Percentiles rank a stretch among this genome's conserved stretches.
Conservation (phyloP, 306 rosid species). For the Betula pendula region DNA sequence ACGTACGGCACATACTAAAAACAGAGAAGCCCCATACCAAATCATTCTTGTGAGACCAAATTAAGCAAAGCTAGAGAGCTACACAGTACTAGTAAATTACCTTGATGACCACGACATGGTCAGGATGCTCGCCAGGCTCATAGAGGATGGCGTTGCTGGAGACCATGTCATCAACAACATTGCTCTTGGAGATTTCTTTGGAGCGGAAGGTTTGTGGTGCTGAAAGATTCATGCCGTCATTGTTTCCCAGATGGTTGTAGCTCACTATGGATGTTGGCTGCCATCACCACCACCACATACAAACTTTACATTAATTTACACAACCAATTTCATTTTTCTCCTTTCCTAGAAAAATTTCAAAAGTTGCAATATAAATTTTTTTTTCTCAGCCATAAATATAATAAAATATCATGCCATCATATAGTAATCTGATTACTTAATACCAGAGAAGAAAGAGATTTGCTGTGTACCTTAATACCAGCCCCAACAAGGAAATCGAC, state of each 20-base stretch:
- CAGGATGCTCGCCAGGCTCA: conserved; percentile 97
- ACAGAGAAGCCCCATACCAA: conserved; percentile 23
- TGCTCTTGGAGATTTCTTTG: conserved; percentile 96
- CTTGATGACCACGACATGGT: conserved; percentile 97
- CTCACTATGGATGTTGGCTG: conserved; percentile 99
- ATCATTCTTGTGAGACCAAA: conserved; percentile 1
- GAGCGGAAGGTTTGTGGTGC: conserved; percentile 98
- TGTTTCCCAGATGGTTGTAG: conserved; percentile 97
- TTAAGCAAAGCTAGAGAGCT: neutral
- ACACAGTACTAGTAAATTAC: conserved; percentile 30
- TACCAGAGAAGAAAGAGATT: neutral
- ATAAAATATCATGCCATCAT: neutral
- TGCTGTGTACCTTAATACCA: conserved; percentile 75
- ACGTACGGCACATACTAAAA: conserved; percentile 90
- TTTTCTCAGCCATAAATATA: neutral
- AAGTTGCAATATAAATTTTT: neutral
- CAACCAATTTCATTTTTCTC: neutral
- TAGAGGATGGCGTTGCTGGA: conserved; percentile 90
- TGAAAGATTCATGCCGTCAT: conserved; percentile 97
- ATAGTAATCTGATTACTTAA: neutral
- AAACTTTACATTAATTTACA: neutral
- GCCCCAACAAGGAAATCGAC: conserved; percentile 99
- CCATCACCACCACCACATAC: conserved; percentile 22
- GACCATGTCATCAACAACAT: conserved; percentile 98
- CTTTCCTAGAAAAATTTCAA: neutral